Evolutionary conservation across 495 filamentous ascomycete species (phyloP).

Genomic region (Xylaria cubensis): DNA sequence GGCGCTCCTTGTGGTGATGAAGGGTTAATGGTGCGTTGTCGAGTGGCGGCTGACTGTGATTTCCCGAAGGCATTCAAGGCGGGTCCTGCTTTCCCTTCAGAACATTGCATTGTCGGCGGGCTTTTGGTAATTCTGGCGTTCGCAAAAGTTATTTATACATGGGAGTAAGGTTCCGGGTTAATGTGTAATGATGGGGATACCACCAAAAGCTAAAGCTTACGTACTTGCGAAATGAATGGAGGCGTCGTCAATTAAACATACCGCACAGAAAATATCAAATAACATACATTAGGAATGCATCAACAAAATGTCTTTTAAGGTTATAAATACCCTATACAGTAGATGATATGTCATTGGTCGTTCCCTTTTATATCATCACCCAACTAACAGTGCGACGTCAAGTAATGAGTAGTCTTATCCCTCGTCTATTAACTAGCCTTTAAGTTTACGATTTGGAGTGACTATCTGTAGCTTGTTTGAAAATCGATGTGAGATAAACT

Average conservation of each 20-base stretch:
- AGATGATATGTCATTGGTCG: not conserved
- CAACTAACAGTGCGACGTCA: not conserved
- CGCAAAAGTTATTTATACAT: constrained; percentile 10
- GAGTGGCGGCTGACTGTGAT: constrained; percentile 9
- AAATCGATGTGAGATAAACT: not conserved
- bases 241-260: not conserved
- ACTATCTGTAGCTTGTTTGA: not conserved
- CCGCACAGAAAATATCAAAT: not conserved
- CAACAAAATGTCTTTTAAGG: not conserved
- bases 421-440: not conserved
- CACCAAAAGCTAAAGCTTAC: not conserved
- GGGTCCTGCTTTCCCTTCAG: not conserved
- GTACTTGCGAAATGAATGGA: constrained; percentile 7
- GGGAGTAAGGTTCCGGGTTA: not conserved
- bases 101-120: constrained; percentile 19
- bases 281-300: not conserved
- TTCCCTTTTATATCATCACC: not conserved
- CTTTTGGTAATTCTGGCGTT: constrained; percentile 6
- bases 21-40: not conserved
- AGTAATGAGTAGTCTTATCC: not conserved
- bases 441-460: too few relatives aligned
- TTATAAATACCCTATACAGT: not conserved
- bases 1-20: constrained; percentile 24
- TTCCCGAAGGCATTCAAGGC: constrained; percentile 9
- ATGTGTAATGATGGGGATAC: constrained; percentile 8